phyloP scores from a whole-genome alignment of 2,329 filamentous ascomycete genomes.

The Lachnellula cervina region DNA sequence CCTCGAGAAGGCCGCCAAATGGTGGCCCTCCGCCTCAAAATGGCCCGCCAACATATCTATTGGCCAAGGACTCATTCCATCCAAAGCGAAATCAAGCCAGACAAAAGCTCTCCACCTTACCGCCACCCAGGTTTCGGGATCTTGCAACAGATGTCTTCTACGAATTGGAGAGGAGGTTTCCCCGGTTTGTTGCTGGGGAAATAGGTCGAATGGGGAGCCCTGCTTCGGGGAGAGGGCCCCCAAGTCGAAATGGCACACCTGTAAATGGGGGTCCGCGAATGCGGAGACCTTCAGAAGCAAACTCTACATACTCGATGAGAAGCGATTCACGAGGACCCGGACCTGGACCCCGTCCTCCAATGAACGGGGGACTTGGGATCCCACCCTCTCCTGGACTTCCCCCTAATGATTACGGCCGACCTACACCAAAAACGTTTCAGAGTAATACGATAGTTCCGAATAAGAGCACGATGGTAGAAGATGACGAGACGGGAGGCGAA shows the following conservation, averaged over 20 bases:
- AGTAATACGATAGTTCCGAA: constrained; percentile 96
- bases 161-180: constrained; percentile 86
- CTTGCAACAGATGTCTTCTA: constrained; percentile 94
- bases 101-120: constrained; percentile 87
- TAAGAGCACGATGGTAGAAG: constrained; percentile 96
- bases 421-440: constrained; percentile 83
- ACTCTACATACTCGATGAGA: constrained; percentile 43
- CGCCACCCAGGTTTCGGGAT: constrained; percentile 81
- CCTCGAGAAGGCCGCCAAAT: constrained; percentile 49
- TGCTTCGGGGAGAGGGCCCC: constrained; percentile 54
- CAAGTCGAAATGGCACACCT: constrained; percentile 56
- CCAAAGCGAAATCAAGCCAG: constrained; percentile 97
- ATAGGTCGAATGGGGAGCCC: constrained; percentile 66
- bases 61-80: constrained; percentile 86
- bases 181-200: constrained; percentile 68
- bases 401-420: constrained; percentile 65
- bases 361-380: constrained; percentile 43
- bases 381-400: constrained; percentile 56
- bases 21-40: constrained; percentile 40
- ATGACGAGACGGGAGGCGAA: constrained; percentile 65
- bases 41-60: constrained; percentile 64
- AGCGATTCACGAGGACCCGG: constrained; percentile 30
- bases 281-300: constrained; percentile 50
- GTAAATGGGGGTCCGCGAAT: constrained; percentile 52
- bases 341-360: constrained; percentile 33